Base-by-base conservation (phyloP, 441 rosid genomes). In the Erysimum cheiri region DNA sequence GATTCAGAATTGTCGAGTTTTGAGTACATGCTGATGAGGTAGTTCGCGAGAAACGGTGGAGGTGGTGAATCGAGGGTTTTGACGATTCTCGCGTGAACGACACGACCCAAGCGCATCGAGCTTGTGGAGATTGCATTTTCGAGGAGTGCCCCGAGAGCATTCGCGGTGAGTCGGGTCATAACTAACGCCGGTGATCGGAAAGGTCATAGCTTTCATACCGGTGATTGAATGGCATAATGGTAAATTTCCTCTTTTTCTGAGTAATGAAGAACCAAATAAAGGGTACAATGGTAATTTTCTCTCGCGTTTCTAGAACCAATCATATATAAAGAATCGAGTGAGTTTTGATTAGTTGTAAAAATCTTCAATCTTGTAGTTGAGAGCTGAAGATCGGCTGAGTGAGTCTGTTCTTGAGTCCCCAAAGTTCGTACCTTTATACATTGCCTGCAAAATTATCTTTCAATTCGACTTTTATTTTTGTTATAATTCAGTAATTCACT, bases 1-100 rank as follows among this genome's bases (percentile, higher is more conserved):
- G 90, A 73, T 64, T 78, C 71, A 1, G 79, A 87, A 49, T 71
- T 83, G 84, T 85, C 84, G 73, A 92, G 85, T 63, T 90, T 88
- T 73, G 97, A 82, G 85, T 92, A 92, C 81, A 89, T 70, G 79
- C 73, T 84, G 85, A 88, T 76, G 71, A 91, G 90, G 77, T 86
- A 82, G 79, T 80, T 83, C 67, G 78, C 77, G 73, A 88, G 85
- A 71, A 85, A 80, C 37, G 84, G 47, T 13, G 91, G 87, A 60
- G 87, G 73, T 0, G 87, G 85, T 10, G 73, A 41, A 5, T 66
- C 67, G 59, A 84, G 81, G 28, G 85, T 77, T 57, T 69, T 90
- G 82, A 89, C 57, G 79, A 89, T 74, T 55, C 80, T 74, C 46
- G 84, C 88, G 74, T 90, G 98, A 37, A 80, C 68, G 57, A 86